Evolutionary conservation across 192 early-diverging fungal species (phyloP).

Genomic region (Umbelopsis sp.): DNA sequence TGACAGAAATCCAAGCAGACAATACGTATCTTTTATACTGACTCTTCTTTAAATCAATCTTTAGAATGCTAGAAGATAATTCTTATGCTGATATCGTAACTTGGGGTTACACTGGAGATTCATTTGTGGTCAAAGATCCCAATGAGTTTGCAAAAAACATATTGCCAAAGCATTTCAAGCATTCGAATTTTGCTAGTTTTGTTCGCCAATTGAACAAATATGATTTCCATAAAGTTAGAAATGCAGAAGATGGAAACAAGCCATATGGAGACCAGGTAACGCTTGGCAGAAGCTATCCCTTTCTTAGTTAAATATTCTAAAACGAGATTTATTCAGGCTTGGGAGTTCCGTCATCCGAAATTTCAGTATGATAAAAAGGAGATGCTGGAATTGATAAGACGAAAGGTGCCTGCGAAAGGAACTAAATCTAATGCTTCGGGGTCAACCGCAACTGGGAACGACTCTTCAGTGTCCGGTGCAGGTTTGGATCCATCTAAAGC

Average conservation of each 20-base stretch:
- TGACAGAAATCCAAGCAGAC: not conserved
- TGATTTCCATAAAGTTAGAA: slow-evolving; percentile 75
- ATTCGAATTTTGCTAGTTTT: slow-evolving; percentile 71
- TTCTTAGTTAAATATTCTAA: not conserved
- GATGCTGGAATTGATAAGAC: slow-evolving; percentile 44
- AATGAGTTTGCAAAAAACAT: slow-evolving; percentile 71
- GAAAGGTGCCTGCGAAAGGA: slow-evolving; percentile 16
- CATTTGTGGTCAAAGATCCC: slow-evolving; percentile 74
- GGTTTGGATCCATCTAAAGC: not conserved
- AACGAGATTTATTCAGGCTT: slow-evolving; percentile 43
- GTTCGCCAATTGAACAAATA: slow-evolving; percentile 80
- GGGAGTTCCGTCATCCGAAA: slow-evolving; percentile 74
- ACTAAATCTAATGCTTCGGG: not conserved
- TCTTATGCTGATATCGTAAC: slow-evolving; percentile 56
- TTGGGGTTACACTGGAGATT: slow-evolving; percentile 66
- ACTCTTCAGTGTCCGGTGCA: not conserved
- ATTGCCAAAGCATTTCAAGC: slow-evolving; percentile 72
- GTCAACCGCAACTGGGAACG: not conserved
- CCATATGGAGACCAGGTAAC: slow-evolving; percentile 62
- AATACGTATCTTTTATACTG: not conserved
- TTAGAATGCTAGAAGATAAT: slow-evolving; percentile 74
- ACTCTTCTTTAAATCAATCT: not conserved
- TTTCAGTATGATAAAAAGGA: slow-evolving; percentile 62
- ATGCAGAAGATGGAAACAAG: slow-evolving; percentile 48
- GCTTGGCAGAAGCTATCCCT: not conserved